These are phyloP conservation scores for Nicotiana rustica DNA, from an alignment of 305 asterid species.

Conservation along the genomic window DNA sequence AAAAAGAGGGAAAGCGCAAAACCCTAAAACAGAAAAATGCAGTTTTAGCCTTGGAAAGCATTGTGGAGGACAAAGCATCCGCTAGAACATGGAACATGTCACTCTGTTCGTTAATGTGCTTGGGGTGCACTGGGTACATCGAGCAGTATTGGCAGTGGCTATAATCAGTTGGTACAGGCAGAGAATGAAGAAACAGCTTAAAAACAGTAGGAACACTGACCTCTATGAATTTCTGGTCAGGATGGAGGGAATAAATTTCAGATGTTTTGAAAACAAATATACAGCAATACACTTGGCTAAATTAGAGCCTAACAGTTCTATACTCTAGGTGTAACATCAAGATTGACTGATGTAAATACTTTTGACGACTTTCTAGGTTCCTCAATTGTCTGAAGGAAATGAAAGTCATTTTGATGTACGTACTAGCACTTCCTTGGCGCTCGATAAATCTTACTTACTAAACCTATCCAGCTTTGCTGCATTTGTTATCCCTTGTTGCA, in stretches of 20 bases:
- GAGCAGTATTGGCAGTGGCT: constrained; percentile 6
- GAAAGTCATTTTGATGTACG: neutral
- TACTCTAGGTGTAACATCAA: neutral
- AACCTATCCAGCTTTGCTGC: neutral
- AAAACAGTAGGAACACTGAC: neutral
- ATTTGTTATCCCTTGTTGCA: constrained; percentile 10
- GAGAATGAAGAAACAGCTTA: neutral
- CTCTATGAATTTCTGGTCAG: constrained; percentile 19
- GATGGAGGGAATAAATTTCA: neutral
- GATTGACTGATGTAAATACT: constrained; percentile 11
- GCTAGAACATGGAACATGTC: constrained; percentile 1
- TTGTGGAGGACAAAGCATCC: constrained; percentile 3
- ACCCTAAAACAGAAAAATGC: constrained; percentile 7
- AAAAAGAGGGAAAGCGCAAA: neutral
- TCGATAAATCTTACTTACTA: neutral
- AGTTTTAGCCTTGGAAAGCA: constrained; percentile 12
- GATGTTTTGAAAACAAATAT: neutral
- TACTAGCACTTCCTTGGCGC: constrained; percentile 5
- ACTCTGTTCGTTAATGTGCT: constrained; percentile 10
- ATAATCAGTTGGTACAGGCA: constrained; percentile 8
- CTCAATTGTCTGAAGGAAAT: constrained; percentile 6
- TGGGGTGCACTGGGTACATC: constrained; percentile 19
- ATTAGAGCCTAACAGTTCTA: neutral
- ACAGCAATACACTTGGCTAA: constrained; percentile 23
- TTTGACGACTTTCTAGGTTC: constrained; percentile 9